Base-by-base conservation (phyloP, 257 asterid genomes). In the Solanum tarijense region DNA sequence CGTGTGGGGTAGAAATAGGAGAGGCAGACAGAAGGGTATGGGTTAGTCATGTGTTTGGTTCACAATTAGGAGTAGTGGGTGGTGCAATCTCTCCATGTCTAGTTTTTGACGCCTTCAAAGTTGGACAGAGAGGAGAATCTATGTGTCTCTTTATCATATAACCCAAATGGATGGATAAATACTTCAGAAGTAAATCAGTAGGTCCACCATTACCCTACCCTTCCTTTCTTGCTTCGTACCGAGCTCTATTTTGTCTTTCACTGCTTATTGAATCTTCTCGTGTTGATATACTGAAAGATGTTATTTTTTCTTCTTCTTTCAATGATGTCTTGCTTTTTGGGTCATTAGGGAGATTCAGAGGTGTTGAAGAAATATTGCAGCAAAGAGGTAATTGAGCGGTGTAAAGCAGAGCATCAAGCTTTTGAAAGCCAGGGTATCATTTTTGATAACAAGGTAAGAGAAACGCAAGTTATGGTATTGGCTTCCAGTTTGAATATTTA, bases 351-450 rank as follows among this genome's bases (percentile, higher is more conserved):
- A 79, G 95, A 97, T 90, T 75, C 85, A 12, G 93, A 94, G 90
- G 93, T 93, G 83, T 79, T 97, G 89, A 90, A 89, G 34, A 96
- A 92, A 93, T 95, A 96, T 88, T 97, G 99, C 91, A 91, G 94
- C 93, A 88, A 95, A 48, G 94, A 94, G 90, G 94, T 97, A 65
- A 87, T 94, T 88, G 98, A 96, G 92, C 95, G 99, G 86, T 97
- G 99, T 90, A 92, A 93, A 90, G 99, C 98, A 14, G 99, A 96
- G 92, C 98, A 88, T 36, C 91, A 90, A 58, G 98, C 96, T 89
- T 95, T 87, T 83, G 93, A 92, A 92, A 91, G 91, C 89, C 98
- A 94, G 94, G 98, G 97, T 43, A 86, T 94, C 12, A 91, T 94
- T 90, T 94, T 94, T 29, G 99, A 97, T 83, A 87, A 96, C 92